Base-by-base conservation (phyloP, 1,139 yeast genomes). In the Arxiozyma heterogenica region DNA sequence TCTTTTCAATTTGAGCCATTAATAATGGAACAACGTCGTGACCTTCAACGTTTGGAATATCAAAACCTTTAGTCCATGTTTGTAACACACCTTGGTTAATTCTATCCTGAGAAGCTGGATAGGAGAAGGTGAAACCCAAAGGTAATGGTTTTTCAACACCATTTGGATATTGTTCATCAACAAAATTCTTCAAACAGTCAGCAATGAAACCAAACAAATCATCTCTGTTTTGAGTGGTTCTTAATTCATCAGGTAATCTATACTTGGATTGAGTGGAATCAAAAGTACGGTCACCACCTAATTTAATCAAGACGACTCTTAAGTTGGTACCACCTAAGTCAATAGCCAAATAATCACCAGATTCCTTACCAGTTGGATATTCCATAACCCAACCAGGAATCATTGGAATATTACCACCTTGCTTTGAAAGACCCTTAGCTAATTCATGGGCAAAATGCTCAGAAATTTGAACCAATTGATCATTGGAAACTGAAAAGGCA, bases 41-140 rank as follows among this genome's bases (percentile, higher is more conserved):
- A 58, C 97, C 97, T 75, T 93, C 98, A 53, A 93, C 96, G 58
- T 86, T 90, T 55, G 81, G 86, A 64, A 93, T 89, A 71, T 93
- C 96, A 73, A 88, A 93, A 60, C 98, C 98, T 76, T 93, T 93
- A 58, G 98, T 93, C 98, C 98, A 93, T 72, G 94, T 81, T 77
- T 90, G 96, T 69, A 93, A 80, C 54, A 87, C 71, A 69, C 98
- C 98, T 62, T 81, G 77, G 74, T 88, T 85, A 67, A 93, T 89
- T 56, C 84, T 86, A 60, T 75, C 71, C 74, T 93, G 98, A 49
- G 90, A 77, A 58, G 93, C 89, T 55, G 98, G 98, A 75, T 84
- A 93, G 30, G 95, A 86, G 76, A 93, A 93, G 25, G 98, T 93
- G 79, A 93, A 93, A 50, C 98, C 98, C 64, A 91, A 78, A 47